Percentiles rank a stretch among this genome's conserved stretches.
Evolutionary conservation across 208 protist species (phyloP).

Genomic region (Leishmania arabica): DNA sequence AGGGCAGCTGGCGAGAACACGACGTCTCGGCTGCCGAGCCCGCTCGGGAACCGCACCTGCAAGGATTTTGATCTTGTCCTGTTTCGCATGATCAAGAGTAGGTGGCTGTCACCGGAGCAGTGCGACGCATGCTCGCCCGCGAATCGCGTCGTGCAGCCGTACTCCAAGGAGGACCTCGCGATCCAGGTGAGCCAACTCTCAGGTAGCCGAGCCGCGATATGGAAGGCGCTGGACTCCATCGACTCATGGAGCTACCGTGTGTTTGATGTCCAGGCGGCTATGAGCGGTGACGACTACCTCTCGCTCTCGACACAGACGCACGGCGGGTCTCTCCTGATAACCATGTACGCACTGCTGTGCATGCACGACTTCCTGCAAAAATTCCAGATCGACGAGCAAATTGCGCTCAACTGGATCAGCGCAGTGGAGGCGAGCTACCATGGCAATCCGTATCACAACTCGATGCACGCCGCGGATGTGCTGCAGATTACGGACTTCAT

Average conservation of each 20-base stretch:
- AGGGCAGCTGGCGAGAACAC: slow-evolving; percentile 22
- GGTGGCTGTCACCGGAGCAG: slow-evolving; percentile 54
- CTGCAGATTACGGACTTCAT: slow-evolving; percentile 91
- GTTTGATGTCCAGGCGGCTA: slow-evolving; percentile 76
- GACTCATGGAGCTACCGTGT: slow-evolving; percentile 91
- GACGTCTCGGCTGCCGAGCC: slow-evolving; percentile 53
- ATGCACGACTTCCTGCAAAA: slow-evolving; percentile 86
- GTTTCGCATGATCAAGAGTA: slow-evolving; percentile 87
- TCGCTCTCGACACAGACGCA: slow-evolving; percentile 59
- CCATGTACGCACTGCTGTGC: slow-evolving; percentile 86
- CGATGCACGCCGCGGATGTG: slow-evolving; percentile 93
- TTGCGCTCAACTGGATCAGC: slow-evolving; percentile 89
- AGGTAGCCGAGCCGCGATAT: slow-evolving; percentile 50
- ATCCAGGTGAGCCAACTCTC: slow-evolving; percentile 40
- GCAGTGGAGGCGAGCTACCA: slow-evolving; percentile 92
- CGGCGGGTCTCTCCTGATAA: slow-evolving; percentile 86
- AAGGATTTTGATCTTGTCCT: slow-evolving; percentile 79
- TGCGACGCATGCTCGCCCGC: slow-evolving; percentile 40
- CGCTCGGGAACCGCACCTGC: slow-evolving; percentile 65
- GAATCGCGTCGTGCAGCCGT: slow-evolving; percentile 76
- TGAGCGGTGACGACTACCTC: slow-evolving; percentile 77
- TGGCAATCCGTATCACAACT: slow-evolving; percentile 93
- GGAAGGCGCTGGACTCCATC: slow-evolving; percentile 69
- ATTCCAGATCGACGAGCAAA: slow-evolving; percentile 92
- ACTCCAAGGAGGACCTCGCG: slow-evolving; percentile 51